These are phyloP conservation scores for Suhomyces yuchorum DNA, from an alignment of 1,139 yeast species.

Conservation along the genomic window DNA sequence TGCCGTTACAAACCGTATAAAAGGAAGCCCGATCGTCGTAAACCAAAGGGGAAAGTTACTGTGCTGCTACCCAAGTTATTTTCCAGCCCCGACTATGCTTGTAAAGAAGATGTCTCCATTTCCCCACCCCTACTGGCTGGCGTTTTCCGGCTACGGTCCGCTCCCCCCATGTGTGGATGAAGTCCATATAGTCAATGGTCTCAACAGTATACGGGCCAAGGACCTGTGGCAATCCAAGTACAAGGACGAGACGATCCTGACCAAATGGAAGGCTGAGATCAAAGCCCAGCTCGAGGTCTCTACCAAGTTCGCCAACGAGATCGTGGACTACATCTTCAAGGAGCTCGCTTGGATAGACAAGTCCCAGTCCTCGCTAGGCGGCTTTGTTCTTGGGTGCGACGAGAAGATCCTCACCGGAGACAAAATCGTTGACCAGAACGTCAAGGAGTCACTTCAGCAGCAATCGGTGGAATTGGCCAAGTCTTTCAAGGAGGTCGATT, in stretches of 20 bases:
- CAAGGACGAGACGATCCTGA: slow-evolving; percentile 26
- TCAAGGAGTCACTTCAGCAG: slow-evolving; percentile 10
- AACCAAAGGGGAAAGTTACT: too few relatives aligned
- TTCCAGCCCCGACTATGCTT: not conserved
- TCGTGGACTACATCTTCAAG: slow-evolving; percentile 27
- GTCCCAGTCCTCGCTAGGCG: slow-evolving; percentile 16
- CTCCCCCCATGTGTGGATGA: slow-evolving; percentile 1
- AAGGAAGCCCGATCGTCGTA: too few relatives aligned
- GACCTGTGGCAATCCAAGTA: slow-evolving; percentile 38
- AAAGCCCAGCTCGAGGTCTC: slow-evolving; percentile 17
- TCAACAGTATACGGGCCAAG: slow-evolving; percentile 17
- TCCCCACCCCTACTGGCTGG: slow-evolving; percentile 1
- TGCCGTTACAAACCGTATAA: too few relatives aligned
- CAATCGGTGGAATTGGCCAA: slow-evolving; percentile 19
- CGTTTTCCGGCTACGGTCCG: not conserved
- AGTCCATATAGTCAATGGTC: not conserved
- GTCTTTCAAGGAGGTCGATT: slow-evolving; percentile 28
- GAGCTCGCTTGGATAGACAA: slow-evolving; percentile 35
- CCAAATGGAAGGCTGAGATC: slow-evolving; percentile 37
- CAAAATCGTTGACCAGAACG: slow-evolving; percentile 14
- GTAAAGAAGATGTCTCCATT: not conserved
- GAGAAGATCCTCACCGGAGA: not conserved
- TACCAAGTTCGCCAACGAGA: slow-evolving; percentile 17
- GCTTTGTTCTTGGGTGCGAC: slow-evolving; percentile 2
- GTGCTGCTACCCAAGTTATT: too few relatives aligned